Percentiles rank a stretch among this genome's conserved stretches.
Conservation (phyloP, 352 stramenopile genomes). For the Globisporangium ultimum region DNA sequence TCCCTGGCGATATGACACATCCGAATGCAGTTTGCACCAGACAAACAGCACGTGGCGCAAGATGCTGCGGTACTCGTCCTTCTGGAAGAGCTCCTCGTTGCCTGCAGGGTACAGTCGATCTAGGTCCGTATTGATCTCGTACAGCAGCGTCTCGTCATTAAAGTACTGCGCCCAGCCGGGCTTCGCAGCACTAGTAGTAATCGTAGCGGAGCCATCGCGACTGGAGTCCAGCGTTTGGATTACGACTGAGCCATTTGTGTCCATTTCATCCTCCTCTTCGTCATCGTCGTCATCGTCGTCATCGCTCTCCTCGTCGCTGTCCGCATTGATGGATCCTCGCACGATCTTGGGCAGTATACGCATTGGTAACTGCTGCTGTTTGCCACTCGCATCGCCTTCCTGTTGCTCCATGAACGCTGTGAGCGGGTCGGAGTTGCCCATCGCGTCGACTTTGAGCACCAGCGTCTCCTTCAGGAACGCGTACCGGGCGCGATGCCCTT, state of each 20-base stretch:
- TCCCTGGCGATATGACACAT: constrained; percentile 81
- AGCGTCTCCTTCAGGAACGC: constrained; percentile 51
- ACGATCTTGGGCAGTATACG: constrained; percentile 1
- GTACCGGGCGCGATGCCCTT: constrained; percentile 35
- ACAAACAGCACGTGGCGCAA: constrained; percentile 79
- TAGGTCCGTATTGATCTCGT: constrained; percentile 84
- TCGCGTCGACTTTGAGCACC: constrained; percentile 62
- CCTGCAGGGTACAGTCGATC: constrained; percentile 69
- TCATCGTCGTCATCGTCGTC: constrained; percentile 4
- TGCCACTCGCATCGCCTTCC: neutral
- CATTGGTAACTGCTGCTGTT: neutral
- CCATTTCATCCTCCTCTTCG: neutral
- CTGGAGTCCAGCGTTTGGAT: too few relatives aligned
- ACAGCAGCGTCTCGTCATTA: constrained; percentile 58
- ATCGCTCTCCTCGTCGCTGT: constrained; percentile 14
- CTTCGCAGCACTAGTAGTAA: too few relatives aligned
- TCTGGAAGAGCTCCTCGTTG: constrained; percentile 78
- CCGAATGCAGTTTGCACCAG: constrained; percentile 76
- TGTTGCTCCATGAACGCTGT: constrained; percentile 22
- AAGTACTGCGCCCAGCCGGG: constrained; percentile 61
- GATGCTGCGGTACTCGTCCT: constrained; percentile 52
- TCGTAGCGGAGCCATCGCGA: neutral
- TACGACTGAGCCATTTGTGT: too few relatives aligned
- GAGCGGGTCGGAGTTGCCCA: constrained; percentile 44
- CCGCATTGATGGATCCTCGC: constrained; percentile 16